These are phyloP conservation scores for Elsinoe perseae DNA, from an alignment of 2,329 filamentous ascomycete genomes.

Conservation along the genomic window DNA sequence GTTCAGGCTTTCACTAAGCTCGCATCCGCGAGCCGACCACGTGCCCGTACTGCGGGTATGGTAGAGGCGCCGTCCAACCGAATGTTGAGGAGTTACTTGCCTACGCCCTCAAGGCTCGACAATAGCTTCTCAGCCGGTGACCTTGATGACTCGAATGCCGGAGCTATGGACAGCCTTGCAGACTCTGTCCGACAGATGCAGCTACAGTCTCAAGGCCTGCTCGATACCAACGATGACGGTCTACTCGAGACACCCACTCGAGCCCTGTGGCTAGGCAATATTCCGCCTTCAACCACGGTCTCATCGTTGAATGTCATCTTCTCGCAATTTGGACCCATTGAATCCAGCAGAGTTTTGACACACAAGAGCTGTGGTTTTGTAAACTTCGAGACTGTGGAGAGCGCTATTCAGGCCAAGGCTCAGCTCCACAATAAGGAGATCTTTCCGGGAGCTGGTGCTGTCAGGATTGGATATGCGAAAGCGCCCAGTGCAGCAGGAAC, in stretches of 20 bases:
- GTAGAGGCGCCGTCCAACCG: slow-evolving; percentile 66
- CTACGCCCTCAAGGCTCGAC: slow-evolving; percentile 67
- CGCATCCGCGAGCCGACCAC: slow-evolving; percentile 70
- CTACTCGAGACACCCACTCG: slow-evolving; percentile 83
- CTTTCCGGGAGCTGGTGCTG: slow-evolving; percentile 89
- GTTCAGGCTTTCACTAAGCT: slow-evolving; percentile 88
- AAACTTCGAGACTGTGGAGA: slow-evolving; percentile 89
- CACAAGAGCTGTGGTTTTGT: slow-evolving; percentile 99
- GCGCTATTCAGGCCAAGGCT: slow-evolving; percentile 79
- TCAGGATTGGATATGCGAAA: slow-evolving; percentile 95
- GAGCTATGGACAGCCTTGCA: slow-evolving; percentile 70
- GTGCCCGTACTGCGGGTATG: slow-evolving; percentile 85
- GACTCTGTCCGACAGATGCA: slow-evolving; percentile 77
- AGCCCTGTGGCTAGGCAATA: slow-evolving; percentile 93
- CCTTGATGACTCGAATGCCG: slow-evolving; percentile 63
- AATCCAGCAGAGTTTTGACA: slow-evolving; percentile 86
- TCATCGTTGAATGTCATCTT: slow-evolving; percentile 94
- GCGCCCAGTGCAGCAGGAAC: slow-evolving; percentile 83
- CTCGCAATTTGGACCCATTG: slow-evolving; percentile 80
- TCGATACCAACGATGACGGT: slow-evolving; percentile 66
- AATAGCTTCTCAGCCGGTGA: slow-evolving; percentile 69
- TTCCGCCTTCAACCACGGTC: slow-evolving; percentile 92
- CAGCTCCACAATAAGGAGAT: slow-evolving; percentile 95
- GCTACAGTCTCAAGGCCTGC: slow-evolving; percentile 54
- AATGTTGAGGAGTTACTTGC: slow-evolving; percentile 62